These are phyloP conservation scores for Chaetomiaceae sp. DNA, from an alignment of 2,329 filamentous ascomycete species.

Conservation along the genomic window DNA sequence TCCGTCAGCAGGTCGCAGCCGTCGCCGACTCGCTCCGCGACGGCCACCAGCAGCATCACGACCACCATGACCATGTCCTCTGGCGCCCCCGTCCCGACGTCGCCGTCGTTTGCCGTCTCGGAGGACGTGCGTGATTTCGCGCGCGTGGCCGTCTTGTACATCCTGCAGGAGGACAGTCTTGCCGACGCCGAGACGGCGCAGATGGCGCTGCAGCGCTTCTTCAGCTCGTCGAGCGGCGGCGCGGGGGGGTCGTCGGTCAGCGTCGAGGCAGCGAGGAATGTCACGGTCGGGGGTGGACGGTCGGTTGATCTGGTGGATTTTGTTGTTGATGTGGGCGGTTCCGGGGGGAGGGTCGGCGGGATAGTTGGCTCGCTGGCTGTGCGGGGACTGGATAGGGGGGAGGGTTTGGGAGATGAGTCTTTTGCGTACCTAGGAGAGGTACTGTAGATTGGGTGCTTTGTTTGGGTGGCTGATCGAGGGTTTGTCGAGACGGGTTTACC, in stretches of 20 bases:
- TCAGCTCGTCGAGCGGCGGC: too few relatives aligned
- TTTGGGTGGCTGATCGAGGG: too few relatives aligned
- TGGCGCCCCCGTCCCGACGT: slow-evolving; percentile 29
- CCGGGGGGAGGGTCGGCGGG: slow-evolving; percentile 19
- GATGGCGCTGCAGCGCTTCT: slow-evolving; percentile 50
- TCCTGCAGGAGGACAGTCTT: slow-evolving; percentile 53
- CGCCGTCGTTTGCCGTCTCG: slow-evolving; percentile 43
- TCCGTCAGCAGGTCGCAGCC: slow-evolving; percentile 23
- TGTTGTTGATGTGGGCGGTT: slow-evolving; percentile 35
- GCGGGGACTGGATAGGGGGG: not conserved
- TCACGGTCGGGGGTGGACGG: slow-evolving; percentile 36
- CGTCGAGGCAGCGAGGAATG: slow-evolving; percentile 34
- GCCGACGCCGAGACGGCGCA: slow-evolving; percentile 52
- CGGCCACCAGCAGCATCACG: slow-evolving; percentile 29
- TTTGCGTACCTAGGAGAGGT: too few relatives aligned
- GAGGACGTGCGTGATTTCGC: slow-evolving; percentile 60
- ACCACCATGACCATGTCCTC: slow-evolving; percentile 25
- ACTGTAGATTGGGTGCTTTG: too few relatives aligned
- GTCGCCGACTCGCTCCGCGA: slow-evolving; percentile 19
- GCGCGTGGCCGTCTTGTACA: slow-evolving; percentile 56
- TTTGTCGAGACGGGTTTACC: too few relatives aligned
- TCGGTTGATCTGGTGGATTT: slow-evolving; percentile 50
- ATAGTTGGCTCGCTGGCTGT: not conserved
- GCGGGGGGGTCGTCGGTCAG: slow-evolving; percentile 19
- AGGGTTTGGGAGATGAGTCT: too few relatives aligned